Evolutionary conservation across 768 basidiomycete genomes (phyloP), one percentile per base, ranked within the genome.

Genomic region (Leccinum longicurvipes): DNA sequence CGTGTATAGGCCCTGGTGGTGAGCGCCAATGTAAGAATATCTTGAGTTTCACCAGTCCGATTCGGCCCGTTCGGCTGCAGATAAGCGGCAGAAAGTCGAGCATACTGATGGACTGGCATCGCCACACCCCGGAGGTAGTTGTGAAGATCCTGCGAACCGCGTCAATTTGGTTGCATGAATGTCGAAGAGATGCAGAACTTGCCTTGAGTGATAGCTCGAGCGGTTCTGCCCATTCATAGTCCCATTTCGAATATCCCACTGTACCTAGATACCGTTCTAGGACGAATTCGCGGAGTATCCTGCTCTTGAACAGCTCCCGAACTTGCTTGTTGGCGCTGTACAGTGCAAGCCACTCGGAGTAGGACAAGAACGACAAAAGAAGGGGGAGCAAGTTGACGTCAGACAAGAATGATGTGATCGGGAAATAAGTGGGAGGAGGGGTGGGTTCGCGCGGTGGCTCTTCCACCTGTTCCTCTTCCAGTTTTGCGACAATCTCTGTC

Each of bases 121-220:
- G 84, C 85, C 5, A 92, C 86, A 3, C 89, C 89, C 46, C 84
- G 80, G 82, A 92, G 84, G 63, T 92, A 93, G 50, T 86, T 81
- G 63, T 82, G 82, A 39, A 94, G 76, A 69, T 93, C 91, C 87
- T 91, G 62, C 7, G 15, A 47, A 15, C 52, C 56, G 29, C 39
- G 57, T 68, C 23, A 67, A 57, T 9, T 29, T 3, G 10, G n/a
- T 39, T 39, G 53, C 10, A 6, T 34, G 24, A 29, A 42, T 17
- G 41, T 28, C 19, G 41, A 54, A 24, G 41, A 50, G 25, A 36
- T 31, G 47, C 6, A 3, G 27, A 34, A 73, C 82, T 53, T 57
- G 84, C 90, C 75, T 82, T 77, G 27, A 90, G 65, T 10, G 83
- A 82, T 54, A 93, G 63, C 19, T 75, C 71, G 34, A 93, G 62